Base-by-base conservation (phyloP, 2,329 filamentous ascomycete genomes). In the Leptoxyphium fumago region DNA sequence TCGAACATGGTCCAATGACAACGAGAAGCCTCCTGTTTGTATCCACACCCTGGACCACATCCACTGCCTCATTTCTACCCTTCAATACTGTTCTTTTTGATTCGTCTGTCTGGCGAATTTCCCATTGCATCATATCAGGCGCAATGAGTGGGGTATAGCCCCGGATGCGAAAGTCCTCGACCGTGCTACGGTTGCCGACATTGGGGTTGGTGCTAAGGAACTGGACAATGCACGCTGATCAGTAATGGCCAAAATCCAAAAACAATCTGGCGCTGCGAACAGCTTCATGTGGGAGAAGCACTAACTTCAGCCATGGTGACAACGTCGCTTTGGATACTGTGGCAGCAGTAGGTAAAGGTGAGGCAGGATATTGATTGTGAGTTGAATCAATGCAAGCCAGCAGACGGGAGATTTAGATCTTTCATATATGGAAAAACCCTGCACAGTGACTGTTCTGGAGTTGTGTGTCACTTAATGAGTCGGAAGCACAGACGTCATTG, bases 1-100 rank as follows among this genome's bases (percentile, higher is more conserved):
- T 94, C 18, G 86, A 94, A 73, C 91, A 98, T 21, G 91, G 91
- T 1, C 91, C 91, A 50, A 96, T 80, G 58, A 96, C 81, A 51
- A 98, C 80, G 42, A 85, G 68, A 41, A 85, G 62, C 45, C 78
- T 68, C 58, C 73, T 65, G 53, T 70, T 67, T 34, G 66, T 60
- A 55, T 80, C 72, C 46, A 63, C 68, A 57, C 77, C 73, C 50
- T 77, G 74, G 28, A 81, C 74, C 50, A 82, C 67, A 10, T 72
- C 70, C 48, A 74, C 74, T 36, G 75, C 68, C 54, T 81, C 77
- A 45, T 73, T 68, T 53, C 78, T 75, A 29, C 71, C 76, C 43
- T 68, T 60, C 39, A 80, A 64, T 30, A 81, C 78, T 5, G 75
- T 77, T 49, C 66, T 60, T 52, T 68, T 68, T 30, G 70, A 72